phyloP scores from a whole-genome alignment of 805 yeast species.

The Zygotorulaspora florentina region DNA sequence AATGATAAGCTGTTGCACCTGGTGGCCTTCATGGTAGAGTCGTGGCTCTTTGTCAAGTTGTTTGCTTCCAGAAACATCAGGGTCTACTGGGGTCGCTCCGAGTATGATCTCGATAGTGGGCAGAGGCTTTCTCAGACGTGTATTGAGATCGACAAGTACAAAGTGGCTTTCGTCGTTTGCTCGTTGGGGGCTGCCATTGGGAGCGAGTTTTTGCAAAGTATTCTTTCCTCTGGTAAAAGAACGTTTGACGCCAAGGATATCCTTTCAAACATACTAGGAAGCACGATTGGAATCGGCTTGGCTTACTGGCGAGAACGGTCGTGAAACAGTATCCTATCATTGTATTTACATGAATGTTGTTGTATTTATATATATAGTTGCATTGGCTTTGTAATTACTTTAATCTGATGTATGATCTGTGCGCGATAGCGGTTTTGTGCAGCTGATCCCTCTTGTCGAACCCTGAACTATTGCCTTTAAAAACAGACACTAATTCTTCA shows the following conservation, averaged over 20 bases:
- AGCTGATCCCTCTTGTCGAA: slow-evolving; percentile 77
- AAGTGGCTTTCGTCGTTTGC: slow-evolving; percentile 41
- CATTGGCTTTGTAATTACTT: slow-evolving; percentile 22
- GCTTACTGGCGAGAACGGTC: slow-evolving; percentile 15
- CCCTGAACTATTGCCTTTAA: slow-evolving; percentile 73
- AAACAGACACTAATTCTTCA: slow-evolving; percentile 79
- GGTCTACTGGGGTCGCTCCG: slow-evolving; percentile 1
- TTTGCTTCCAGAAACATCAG: slow-evolving; percentile 34
- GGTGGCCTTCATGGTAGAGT: slow-evolving; percentile 42
- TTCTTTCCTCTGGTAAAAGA: slow-evolving; percentile 35
- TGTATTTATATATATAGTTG: slow-evolving; percentile 3
- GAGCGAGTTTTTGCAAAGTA: slow-evolving; percentile 49
- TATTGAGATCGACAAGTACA: slow-evolving; percentile 17
- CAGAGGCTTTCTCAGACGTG: neutral
- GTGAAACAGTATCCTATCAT: neutral
- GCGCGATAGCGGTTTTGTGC: slow-evolving; percentile 83
- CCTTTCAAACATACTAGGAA: slow-evolving; percentile 33
- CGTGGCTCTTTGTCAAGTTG: slow-evolving; percentile 46
- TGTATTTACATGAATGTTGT: slow-evolving; percentile 2
- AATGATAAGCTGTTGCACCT: slow-evolving; percentile 55
- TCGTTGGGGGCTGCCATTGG: slow-evolving; percentile 44
- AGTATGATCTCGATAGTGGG: slow-evolving; percentile 3
- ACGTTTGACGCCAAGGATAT: slow-evolving; percentile 50
- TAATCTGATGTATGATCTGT: slow-evolving; percentile 70
- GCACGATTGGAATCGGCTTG: slow-evolving; percentile 19